Evolutionary conservation across 2,329 filamentous ascomycete species (phyloP).

Genomic region (Aspergillus thermomutatus): DNA sequence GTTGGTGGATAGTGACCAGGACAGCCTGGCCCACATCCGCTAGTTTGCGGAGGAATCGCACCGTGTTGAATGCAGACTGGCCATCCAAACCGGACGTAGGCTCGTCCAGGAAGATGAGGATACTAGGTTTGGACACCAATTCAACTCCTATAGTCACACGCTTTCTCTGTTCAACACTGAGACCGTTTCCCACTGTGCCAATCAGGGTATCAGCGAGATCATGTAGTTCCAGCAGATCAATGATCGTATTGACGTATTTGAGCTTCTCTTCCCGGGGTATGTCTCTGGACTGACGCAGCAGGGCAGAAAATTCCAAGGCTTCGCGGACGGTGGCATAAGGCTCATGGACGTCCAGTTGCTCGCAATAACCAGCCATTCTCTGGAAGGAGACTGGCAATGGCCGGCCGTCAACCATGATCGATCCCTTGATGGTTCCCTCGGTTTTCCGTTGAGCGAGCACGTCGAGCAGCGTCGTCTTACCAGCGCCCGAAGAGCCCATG

Average conservation of each 20-base stretch:
- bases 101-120: conserved; percentile 67
- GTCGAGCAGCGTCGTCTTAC: conserved; percentile 70
- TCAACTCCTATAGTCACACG: conserved; percentile 68
- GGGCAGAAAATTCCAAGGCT: conserved; percentile 62
- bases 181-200: conserved; percentile 36
- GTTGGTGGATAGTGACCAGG: conserved; percentile 67
- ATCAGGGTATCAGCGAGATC: conserved; percentile 63
- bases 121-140: conserved; percentile 61
- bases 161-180: conserved; percentile 63
- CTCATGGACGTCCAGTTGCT: conserved; percentile 66
- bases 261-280: conserved; percentile 56
- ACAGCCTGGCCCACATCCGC: conserved; percentile 62
- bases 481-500: conserved; percentile 74
- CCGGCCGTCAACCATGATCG: conserved; percentile 63
- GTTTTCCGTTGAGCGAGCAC: conserved; percentile 67
- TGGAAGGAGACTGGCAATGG: conserved; percentile 59
- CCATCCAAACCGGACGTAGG: conserved; percentile 66
- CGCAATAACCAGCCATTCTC: conserved; percentile 62
- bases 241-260: conserved; percentile 61
- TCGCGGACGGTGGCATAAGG: conserved; percentile 61
- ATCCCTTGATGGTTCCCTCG: conserved; percentile 57
- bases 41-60: conserved; percentile 63
- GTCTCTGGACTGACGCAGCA: conserved; percentile 55
- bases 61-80: conserved; percentile 62
- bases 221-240: conserved; percentile 59